These are phyloP conservation scores for Neofusicoccum cordaticola DNA, from an alignment of 2,329 filamentous ascomycete genomes.

Conservation along the genomic window DNA sequence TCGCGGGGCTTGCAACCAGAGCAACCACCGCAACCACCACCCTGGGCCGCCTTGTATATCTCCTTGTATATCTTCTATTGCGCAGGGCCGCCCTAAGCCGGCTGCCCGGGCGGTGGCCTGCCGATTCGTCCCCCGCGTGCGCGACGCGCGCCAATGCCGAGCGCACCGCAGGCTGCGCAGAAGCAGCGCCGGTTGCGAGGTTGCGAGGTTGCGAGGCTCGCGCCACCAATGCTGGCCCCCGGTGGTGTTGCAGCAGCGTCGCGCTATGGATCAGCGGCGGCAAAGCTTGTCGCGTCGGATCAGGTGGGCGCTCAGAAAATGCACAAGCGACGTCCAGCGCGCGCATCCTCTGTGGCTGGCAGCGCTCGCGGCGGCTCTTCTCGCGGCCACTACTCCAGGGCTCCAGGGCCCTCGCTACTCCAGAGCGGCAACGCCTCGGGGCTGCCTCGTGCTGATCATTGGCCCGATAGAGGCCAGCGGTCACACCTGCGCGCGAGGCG, in stretches of 20 bases:
- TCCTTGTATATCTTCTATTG: not conserved
- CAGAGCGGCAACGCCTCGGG: not conserved
- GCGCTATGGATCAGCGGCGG: constrained; percentile 3
- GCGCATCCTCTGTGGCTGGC: not conserved
- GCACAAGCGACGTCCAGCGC: not conserved
- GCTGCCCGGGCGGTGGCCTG: not conserved
- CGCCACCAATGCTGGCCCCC: not conserved
- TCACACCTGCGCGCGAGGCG: not conserved
- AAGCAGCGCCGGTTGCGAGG: not conserved
- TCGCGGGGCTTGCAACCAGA: not conserved
- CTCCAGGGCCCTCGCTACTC: not conserved
- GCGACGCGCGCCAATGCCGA: not conserved
- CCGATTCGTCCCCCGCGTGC: not conserved
- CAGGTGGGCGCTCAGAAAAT: constrained; percentile 1
- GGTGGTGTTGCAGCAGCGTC: constrained; percentile 1
- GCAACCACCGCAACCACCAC: not conserved
- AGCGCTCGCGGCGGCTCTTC: constrained; percentile 3
- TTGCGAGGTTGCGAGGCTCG: not conserved
- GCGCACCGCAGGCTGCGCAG: too few species aligned
- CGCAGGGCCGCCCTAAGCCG: not conserved
- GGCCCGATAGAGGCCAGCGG: not conserved
- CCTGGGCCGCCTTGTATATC: not conserved
- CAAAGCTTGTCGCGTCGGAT: constrained; percentile 4
- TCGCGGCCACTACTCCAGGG: not conserved
- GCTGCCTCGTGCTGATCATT: constrained; percentile 1